Base-by-base conservation (phyloP, 2,329 filamentous ascomycete species). In the Leptographium lundbergii region DNA sequence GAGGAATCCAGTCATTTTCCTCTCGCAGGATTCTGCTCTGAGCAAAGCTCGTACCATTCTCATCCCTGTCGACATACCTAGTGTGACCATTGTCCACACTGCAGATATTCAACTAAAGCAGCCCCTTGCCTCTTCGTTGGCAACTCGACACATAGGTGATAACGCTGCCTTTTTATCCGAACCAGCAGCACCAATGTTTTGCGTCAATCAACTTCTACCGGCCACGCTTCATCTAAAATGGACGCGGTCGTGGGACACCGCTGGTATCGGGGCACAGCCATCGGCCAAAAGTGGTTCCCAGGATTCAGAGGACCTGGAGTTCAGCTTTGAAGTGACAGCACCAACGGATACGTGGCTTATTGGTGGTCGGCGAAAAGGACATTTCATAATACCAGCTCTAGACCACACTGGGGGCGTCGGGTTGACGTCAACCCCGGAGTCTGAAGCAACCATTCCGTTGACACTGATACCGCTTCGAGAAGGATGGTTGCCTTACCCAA, bases 61-160 rank as follows among this genome's bases (percentile, higher is more conserved):
- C 34, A 95, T 99, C 57, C 89, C 91, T 0, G 91, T 99, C 17
- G 90, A 96, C 60, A 84, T 99, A 1, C 92, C 92, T 0, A 85
- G 87, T 1, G 78, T 96, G 2, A 83, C 89, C 54, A 82, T 96
- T 24, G 81, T 97, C 0, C 88, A 95, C 70, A 95, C 88, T 0
- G 86, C 87, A 3, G 83, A 87, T 57, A 78, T 92, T 32, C 74
- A 75, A 32, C 71, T 89, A 1, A 69, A 61, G 42, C 66, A 60
- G 66, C 65, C 57, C 65, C 22, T 34, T 22, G n/a, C 11, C 9
- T 6, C 17, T 7, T 1, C 19, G 22, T 24, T 32, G 13, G 11
- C n/a, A 36, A 34, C 27, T 19, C 39, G 17, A 29, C 24, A 48
- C 25, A 6, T 22, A 14, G 9, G 19, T 14, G 27, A 27, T 10